These are phyloP conservation scores for Cladosporium sp. DNA, from an alignment of 2,329 filamentous ascomycete genomes.

Conservation along the genomic window DNA sequence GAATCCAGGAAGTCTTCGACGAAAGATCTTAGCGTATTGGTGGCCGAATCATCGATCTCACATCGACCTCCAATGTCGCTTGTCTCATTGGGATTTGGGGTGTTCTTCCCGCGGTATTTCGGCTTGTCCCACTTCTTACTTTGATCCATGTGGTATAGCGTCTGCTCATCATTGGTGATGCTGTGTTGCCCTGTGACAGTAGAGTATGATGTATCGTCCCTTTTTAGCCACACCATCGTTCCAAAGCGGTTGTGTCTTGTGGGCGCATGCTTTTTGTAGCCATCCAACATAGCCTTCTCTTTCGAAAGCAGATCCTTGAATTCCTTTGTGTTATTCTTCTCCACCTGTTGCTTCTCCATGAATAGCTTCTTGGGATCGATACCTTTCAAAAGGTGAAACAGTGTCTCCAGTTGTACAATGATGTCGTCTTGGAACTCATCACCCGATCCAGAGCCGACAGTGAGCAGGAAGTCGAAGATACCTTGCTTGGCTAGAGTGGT, in stretches of 20 bases:
- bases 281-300: conserved; percentile 78
- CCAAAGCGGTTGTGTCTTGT: conserved; percentile 92
- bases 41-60: conserved; percentile 70
- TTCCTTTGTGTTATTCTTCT: conserved; percentile 69
- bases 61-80: conserved; percentile 76
- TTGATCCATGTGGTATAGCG: conserved; percentile 84
- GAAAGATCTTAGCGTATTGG: conserved; percentile 74
- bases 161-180: conserved; percentile 69
- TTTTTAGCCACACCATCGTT: conserved; percentile 95
- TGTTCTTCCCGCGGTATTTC: conserved; percentile 50
- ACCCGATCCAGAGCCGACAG: conserved; percentile 86
- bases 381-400: conserved; percentile 91
- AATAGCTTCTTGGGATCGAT: conserved; percentile 83
- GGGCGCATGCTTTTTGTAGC: conserved; percentile 74
- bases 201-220: conserved; percentile 78
- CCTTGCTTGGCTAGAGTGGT: conserved; percentile 89
- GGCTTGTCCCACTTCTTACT: conserved; percentile 89
- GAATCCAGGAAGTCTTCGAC: conserved; percentile 93
- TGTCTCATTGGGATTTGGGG: conserved; percentile 46
- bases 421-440: conserved; percentile 92
- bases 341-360: conserved; percentile 73
- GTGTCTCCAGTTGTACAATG: conserved; percentile 81
- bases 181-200: conserved; percentile 88
- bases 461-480: conserved; percentile 80
- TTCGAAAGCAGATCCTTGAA: conserved; percentile 74